Evolutionary conservation across 2,329 filamentous ascomycete species (phyloP), one percentile per base, ranked within the genome.

Genomic region (Pseudogymnoascus sp.): DNA sequence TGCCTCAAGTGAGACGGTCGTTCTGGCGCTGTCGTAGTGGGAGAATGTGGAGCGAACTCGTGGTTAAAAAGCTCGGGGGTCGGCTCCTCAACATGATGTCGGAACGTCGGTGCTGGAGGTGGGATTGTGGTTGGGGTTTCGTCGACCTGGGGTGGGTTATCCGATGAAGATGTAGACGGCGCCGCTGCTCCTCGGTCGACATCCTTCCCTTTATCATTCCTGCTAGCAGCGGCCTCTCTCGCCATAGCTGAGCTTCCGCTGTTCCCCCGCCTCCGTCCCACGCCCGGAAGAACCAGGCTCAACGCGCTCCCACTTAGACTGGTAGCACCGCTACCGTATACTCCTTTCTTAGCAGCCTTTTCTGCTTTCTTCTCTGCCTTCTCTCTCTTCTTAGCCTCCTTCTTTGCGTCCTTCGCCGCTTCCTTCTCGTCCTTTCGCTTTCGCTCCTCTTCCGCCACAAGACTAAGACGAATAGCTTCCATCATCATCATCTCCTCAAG

Each of bases 401-500:
- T 91, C 78, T 96, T 97, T 1, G 88, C 87, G 64, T 93, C 89
- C 72, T 96, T 97, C 26, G 82, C 83, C 0, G 83, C 82, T 64
- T 91, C 90, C 72, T 93, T 93, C 61, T 95, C 90, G 59, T 89
- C 87, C 71, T 91, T 95, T 56, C 84, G 88, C 68, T 91, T 89
- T n/a, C 93, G 84, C 44, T 97, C 93, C 71, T 97, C 93, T 73
- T 99, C 95, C 1, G 91, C 88, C 0, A 89, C 92, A n/a, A 99
- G 79, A 59, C 92, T 96, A 31, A 96, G 76, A 40, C 95, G 83
- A 59, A 99, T 96, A 0, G 95, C 95, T 74, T 99, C 95, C 81
- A 95, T 91, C 80, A 97, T 92, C 95, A 99, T 99, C 80, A 99
- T 90, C 59, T 96, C 93, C 73, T 99, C 95, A 0, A 97, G 81